Percentiles rank a stretch among this genome's conserved stretches.
Evolutionary conservation across 495 filamentous ascomycete species (phyloP).

Genomic region (Penicillium waksmanii): DNA sequence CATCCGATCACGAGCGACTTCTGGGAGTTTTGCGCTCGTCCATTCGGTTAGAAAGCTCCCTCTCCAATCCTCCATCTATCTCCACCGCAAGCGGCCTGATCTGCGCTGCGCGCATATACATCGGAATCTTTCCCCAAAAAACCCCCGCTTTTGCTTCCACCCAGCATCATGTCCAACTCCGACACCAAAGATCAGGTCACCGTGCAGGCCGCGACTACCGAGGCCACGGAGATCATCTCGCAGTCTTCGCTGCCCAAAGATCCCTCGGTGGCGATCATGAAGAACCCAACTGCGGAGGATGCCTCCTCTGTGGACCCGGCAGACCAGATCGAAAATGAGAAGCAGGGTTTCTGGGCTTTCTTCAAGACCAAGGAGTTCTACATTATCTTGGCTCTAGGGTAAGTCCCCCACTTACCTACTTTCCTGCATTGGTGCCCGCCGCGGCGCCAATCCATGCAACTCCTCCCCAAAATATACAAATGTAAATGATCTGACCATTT

Average conservation of each 20-base stretch:
- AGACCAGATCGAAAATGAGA: slow-evolving; percentile 40
- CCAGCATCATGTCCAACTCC: slow-evolving; percentile 32
- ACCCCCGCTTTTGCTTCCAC: slow-evolving; percentile 7
- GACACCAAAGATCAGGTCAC: slow-evolving; percentile 30
- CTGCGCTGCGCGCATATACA: slow-evolving; percentile 3
- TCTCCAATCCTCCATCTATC: neutral
- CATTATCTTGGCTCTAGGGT: slow-evolving; percentile 77
- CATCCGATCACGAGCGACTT: slow-evolving; percentile 54
- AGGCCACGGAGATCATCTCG: slow-evolving; percentile 4
- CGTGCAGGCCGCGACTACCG: slow-evolving; percentile 26
- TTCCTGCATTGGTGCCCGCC: neutral
- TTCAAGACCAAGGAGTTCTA: slow-evolving; percentile 87
- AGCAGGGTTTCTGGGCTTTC: slow-evolving; percentile 75
- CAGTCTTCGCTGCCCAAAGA: slow-evolving; percentile 31
- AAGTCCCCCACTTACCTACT: slow-evolving; percentile 22
- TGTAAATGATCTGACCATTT: slow-evolving; percentile 9
- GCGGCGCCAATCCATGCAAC: neutral
- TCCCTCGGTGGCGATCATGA: slow-evolving; percentile 24
- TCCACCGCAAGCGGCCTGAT: slow-evolving; percentile 3
- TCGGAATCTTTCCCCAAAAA: slow-evolving; percentile 12
- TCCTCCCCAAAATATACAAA: neutral
- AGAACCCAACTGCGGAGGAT: slow-evolving; percentile 20
- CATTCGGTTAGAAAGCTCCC: slow-evolving; percentile 48
- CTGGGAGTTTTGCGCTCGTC: slow-evolving; percentile 62
- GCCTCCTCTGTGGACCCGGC: slow-evolving; percentile 25